Base-by-base conservation (phyloP, 495 filamentous ascomycete genomes). In the Xylaria sp. region DNA sequence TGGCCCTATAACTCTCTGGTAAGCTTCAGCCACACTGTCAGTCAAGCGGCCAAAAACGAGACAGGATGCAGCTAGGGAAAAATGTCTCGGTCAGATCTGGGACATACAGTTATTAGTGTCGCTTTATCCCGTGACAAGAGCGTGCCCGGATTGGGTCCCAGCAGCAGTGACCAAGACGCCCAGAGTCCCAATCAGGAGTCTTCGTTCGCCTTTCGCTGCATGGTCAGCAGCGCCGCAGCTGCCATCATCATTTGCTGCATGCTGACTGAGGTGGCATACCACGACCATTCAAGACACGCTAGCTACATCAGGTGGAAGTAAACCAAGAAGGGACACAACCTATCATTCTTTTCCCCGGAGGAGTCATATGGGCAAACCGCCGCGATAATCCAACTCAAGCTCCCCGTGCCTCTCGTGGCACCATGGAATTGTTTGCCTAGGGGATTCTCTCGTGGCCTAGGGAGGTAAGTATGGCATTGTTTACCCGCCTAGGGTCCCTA, bases 81-180 rank as follows among this genome's bases (percentile, higher is more conserved):
- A 41, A 53, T 73, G 76, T 78, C 74, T 78, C 76, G 76, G 76
- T 77, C 74, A 76, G 76, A 78, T 78, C 76, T 78, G 73, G 74
- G 70, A 77, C 74, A 75, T 29, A 52, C 43, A 69, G 40, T 57
- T 40, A 58, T 44, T 62, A 61, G 21, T 29, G n/a, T 41, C 64
- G 26, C 33, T 55, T 55, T 4, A 40, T 41, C 64, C 21, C 64
- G 64, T 67, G 64, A 67, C 64, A 55, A 29, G 46, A 52, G 48
- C 29, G 46, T 67, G 64, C 64, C 64, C 64, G 64, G 48, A 67
- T 67, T 67, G 48, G 64, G 46, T 55, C 33, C 64, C 62, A 55
- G 64, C 64, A 67, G 64, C 64, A 48, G 55, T 44, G 33, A 53
- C 64, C 48, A 67, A 53, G 46, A 43, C 48, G 8, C 35, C 31